A percentile compares a stretch with the other conserved stretches of the same genome.
Conservation (phyloP, 169 alveolate genomes). For the Babesia divergens region DNA sequence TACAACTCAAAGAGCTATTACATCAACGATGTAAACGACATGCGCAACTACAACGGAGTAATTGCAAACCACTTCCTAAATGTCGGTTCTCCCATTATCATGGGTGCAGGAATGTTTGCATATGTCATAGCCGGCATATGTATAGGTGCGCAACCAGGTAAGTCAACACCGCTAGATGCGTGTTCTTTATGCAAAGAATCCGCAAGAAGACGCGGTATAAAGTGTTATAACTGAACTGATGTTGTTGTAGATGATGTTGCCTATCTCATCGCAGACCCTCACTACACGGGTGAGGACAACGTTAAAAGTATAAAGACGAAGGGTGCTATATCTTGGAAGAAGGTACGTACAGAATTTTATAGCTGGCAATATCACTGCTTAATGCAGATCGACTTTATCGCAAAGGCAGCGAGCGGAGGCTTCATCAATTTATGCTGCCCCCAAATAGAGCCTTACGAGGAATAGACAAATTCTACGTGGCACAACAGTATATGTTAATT, state of each 20-base stretch:
- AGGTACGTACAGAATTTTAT: neutral
- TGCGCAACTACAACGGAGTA: conserved; percentile 57
- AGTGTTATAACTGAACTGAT: neutral
- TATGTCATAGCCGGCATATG: conserved; percentile 69
- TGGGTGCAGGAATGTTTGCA: conserved; percentile 73
- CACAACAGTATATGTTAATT: no score
- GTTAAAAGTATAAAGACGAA: conserved; percentile 51
- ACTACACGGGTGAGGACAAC: conserved; percentile 70
- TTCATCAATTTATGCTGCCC: conserved; percentile 69
- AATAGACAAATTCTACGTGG: neutral
- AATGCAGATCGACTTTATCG: conserved; percentile 54
- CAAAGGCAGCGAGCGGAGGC: conserved; percentile 65
- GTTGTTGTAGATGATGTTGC: conserved; percentile 54
- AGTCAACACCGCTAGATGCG: neutral
- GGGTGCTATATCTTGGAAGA: conserved; percentile 75
- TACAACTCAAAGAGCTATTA: conserved; percentile 62
- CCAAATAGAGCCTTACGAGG: conserved; percentile 56
- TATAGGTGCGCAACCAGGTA: conserved; percentile 48
- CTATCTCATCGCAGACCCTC: conserved; percentile 76
- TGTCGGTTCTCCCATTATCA: conserved; percentile 68
- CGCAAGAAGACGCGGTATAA: no score
- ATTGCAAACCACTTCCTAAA: conserved; percentile 64
- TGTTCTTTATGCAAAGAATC: no score
- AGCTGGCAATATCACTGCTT: neutral
- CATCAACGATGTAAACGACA: conserved; percentile 56